Evolutionary conservation across 495 filamentous ascomycete species (phyloP).

Genomic region (Sphaerosporella brunnea): DNA sequence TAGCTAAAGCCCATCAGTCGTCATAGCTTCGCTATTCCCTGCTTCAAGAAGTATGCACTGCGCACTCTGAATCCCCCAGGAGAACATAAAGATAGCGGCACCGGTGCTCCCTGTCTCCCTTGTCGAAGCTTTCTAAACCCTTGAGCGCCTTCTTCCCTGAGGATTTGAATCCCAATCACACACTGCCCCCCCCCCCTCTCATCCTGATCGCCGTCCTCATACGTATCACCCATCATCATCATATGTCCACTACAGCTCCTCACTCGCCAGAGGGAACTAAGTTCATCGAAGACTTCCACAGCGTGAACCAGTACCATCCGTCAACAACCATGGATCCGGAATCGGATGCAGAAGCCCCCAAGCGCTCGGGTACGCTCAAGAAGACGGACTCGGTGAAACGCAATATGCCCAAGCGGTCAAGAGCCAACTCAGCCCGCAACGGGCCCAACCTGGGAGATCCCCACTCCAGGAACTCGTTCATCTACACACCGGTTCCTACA

Average conservation of each 20-base stretch:
- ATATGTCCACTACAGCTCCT: background rate
- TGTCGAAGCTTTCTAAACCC: too few relatives aligned
- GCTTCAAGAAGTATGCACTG: too few relatives aligned
- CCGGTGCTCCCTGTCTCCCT: too few relatives aligned
- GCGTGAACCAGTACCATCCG: background rate
- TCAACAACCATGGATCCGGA: conserved; percentile 5
- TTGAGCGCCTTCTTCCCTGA: too few relatives aligned
- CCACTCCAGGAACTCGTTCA: conserved; percentile 48
- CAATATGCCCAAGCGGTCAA: conserved; percentile 49
- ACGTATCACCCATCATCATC: conserved; percentile 7
- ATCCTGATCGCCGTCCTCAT: too few relatives aligned
- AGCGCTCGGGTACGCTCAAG: conserved; percentile 41
- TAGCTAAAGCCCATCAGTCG: too few relatives aligned
- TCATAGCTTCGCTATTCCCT: too few relatives aligned
- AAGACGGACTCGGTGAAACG: conserved; percentile 67
- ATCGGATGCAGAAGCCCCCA: conserved; percentile 1
- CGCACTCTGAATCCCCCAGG: too few relatives aligned
- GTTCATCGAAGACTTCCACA: conserved; percentile 17
- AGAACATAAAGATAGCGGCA: too few relatives aligned
- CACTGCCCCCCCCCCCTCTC: too few relatives aligned
- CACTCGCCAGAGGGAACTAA: background rate
- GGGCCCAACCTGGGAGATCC: conserved; percentile 40
- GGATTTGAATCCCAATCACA: too few relatives aligned
- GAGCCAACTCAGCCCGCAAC: conserved; percentile 46
- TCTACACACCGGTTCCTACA: conserved; percentile 78